Percentiles rank a stretch among this genome's conserved stretches.
Evolutionary conservation across 257 asterid species (phyloP).

Genomic region (Nicotiana knightiana): DNA sequence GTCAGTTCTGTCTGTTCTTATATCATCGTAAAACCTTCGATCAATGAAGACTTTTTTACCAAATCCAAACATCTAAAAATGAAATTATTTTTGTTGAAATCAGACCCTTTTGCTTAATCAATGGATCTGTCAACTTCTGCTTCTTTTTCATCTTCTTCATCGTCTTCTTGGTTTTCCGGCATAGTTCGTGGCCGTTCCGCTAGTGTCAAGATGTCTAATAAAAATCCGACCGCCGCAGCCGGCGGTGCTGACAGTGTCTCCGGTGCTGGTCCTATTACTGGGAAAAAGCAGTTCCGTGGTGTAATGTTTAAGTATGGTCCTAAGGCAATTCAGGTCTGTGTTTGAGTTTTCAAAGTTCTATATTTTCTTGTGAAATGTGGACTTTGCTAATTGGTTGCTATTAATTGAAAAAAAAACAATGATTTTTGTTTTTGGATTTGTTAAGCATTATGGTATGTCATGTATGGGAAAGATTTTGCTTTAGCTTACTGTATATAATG

Average conservation of each 20-base stretch:
- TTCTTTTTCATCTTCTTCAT: conserved; percentile 32
- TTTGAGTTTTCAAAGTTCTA: neutral
- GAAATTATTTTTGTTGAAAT: neutral
- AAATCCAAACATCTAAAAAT: neutral
- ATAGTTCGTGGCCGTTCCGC: conserved; percentile 74
- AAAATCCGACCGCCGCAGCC: conserved; percentile 22
- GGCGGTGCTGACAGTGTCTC: conserved; percentile 31
- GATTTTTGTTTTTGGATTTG: neutral
- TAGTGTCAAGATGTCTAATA: conserved; percentile 41
- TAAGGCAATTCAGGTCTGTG: conserved; percentile 63
- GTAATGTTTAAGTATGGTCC: conserved; percentile 85
- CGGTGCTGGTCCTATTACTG: conserved; percentile 47
- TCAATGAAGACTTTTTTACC: neutral
- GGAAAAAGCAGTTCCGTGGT: conserved; percentile 73
- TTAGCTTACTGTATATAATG: neutral
- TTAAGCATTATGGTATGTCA: neutral
- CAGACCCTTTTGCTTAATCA: conserved; percentile 13
- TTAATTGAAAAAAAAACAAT: neutral
- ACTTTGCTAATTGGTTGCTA: neutral
- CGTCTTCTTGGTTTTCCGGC: conserved; percentile 80
- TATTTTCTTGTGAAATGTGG: neutral
- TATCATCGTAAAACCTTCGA: neutral
- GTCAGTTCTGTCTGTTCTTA: neutral
- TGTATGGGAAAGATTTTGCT: neutral
- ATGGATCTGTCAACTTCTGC: conserved; percentile 57